These are phyloP conservation scores for Limtongia smithiae DNA, from an alignment of 805 yeast genomes.

Conservation along the genomic window DNA sequence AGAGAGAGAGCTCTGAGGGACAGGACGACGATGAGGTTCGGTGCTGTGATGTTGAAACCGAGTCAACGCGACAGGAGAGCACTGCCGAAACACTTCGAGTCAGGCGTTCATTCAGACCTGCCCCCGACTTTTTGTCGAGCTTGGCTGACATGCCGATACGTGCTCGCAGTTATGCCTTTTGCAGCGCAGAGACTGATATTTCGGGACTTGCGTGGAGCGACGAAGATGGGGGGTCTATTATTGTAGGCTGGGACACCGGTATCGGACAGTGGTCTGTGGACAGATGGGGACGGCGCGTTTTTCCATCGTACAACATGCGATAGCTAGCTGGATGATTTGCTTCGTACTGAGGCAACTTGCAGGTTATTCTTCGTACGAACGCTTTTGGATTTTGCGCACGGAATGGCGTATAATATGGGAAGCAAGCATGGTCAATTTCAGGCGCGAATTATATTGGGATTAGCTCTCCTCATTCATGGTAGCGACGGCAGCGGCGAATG, in stretches of 20 bases:
- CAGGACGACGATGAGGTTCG: neutral
- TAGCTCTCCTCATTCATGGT: too few relatives aligned
- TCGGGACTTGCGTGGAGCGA: slow-evolving; percentile 61
- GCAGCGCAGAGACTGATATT: slow-evolving; percentile 36
- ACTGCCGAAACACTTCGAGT: too few relatives aligned
- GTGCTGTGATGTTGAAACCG: neutral
- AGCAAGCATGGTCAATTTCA: too few relatives aligned
- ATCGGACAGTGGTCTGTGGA: slow-evolving; percentile 67
- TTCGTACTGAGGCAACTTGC: too few relatives aligned
- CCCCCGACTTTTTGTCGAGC: too few relatives aligned
- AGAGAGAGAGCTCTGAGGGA: neutral
- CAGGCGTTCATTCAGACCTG: too few relatives aligned
- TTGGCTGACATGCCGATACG: neutral
- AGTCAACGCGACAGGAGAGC: neutral
- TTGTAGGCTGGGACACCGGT: slow-evolving; percentile 66
- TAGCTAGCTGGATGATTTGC: too few relatives aligned
- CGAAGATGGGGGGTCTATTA: slow-evolving; percentile 49
- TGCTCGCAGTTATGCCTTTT: neutral
- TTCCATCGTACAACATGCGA: slow-evolving; percentile 22
- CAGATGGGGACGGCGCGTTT: slow-evolving; percentile 23
- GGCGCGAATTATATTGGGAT: too few relatives aligned
- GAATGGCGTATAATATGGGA: too few relatives aligned
- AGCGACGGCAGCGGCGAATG: too few relatives aligned
- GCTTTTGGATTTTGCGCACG: too few relatives aligned
- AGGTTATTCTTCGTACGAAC: too few relatives aligned